Base-by-base conservation (phyloP, 2,329 filamentous ascomycete species). In the Aspergillus hiratsukae region DNA sequence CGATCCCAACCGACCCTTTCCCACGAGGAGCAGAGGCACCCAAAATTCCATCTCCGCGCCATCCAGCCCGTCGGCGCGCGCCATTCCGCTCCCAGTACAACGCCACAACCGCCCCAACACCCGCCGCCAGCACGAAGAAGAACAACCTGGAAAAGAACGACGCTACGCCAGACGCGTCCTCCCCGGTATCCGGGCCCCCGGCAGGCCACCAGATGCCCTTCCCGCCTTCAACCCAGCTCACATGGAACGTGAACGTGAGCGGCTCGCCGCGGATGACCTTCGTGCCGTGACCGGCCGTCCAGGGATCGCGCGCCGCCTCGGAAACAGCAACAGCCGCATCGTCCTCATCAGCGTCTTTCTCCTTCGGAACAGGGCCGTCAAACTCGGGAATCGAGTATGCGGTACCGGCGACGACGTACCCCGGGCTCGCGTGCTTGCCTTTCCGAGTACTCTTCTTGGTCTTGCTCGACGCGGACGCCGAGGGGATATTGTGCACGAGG, bases 201-300 rank as follows among this genome's bases (percentile, higher is more conserved):
- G 66, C 58, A 29, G 66, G 71, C 69, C 70, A 71, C 19, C 69
- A 68, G 58, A 73, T 69, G 1, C 72, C 68, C 37, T 69, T 65
- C n/a, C 71, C 71, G 6, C 76, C 72, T 52, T 77, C 69, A 50
- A 78, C 61, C 94, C 94, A 97, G 48, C 90, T 80, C 14, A 97
- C 87, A 43, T 85, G 88, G 67, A 97, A 89, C 48, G 80, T 82
- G 64, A 97, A 78, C 0, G 89, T 87, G 56, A 97, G 73, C 4
- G 88, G 83, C 72, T 97, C 92, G 11, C 93, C 92, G 61, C 97
- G 96, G 31, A 97, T 84, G 49, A 97, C 83, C 66, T 87, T 87
- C 0, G 79, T 78, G 4, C 76, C 80, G 77, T 75, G 81, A 51
- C 68, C 80, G 51, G 72, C 77, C 48, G 77, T 75, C 62, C 77